Conservation (phyloP, 225 moss, liverwort and hornwort genomes). For the Bryum argenteum region DNA sequence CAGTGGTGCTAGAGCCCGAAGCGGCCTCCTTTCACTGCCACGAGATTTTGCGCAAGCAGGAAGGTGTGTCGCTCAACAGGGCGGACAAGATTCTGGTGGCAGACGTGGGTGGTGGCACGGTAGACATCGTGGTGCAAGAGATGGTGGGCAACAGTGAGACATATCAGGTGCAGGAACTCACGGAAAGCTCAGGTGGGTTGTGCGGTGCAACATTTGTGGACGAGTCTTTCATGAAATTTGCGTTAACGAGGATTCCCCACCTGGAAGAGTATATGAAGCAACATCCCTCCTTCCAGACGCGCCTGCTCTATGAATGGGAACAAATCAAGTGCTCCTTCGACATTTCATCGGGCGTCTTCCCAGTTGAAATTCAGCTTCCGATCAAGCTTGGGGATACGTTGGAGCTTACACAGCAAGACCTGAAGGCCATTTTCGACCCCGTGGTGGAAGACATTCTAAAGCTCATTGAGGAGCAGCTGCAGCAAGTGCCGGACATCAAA, state of each 20-base stretch:
- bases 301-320: slow-evolving; percentile 41
- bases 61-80: background rate
- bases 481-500: slow-evolving; percentile 34
- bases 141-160: slow-evolving; percentile 11
- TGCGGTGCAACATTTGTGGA: slow-evolving; percentile 60
- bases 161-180: slow-evolving; percentile 48
- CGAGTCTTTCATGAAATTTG: slow-evolving; percentile 34
- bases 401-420: slow-evolving; percentile 31
- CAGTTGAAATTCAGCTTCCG: slow-evolving; percentile 8
- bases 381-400: background rate
- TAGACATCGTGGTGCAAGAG: slow-evolving; percentile 59
- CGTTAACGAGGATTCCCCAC: slow-evolving; percentile 25
- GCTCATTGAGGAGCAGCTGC: slow-evolving; percentile 32
- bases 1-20: slow-evolving; percentile 63
- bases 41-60: slow-evolving; percentile 32
- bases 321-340: slow-evolving; percentile 46
- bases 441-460: slow-evolving; percentile 43
- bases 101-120: slow-evolving; percentile 61
- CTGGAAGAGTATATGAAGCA: slow-evolving; percentile 28
- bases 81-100: slow-evolving; percentile 52
- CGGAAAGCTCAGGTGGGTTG: slow-evolving; percentile 38
- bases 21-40: slow-evolving; percentile 64
- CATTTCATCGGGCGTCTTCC: slow-evolving; percentile 12
- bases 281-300: slow-evolving; percentile 8
- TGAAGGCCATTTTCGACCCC: slow-evolving; percentile 53